Conservation (phyloP, 306 rosid genomes). For the Prunus campanulata region DNA sequence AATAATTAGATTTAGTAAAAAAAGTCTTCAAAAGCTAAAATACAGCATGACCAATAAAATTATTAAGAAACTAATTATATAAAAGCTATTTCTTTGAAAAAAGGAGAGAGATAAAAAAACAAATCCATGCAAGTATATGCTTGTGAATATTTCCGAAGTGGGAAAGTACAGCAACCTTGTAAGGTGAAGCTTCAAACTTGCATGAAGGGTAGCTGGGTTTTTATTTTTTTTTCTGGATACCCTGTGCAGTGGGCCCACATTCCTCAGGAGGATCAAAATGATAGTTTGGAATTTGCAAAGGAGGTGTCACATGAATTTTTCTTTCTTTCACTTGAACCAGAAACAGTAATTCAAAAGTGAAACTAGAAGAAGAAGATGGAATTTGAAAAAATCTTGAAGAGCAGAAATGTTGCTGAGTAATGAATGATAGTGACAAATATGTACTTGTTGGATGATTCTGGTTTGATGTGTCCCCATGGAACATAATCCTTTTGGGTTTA, state of each 20-base stretch:
- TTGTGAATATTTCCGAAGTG: not conserved
- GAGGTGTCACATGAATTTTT: not conserved
- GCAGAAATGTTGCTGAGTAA: not conserved
- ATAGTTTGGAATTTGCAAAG: not conserved
- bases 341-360: not conserved
- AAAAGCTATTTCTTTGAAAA: no score
- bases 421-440: constrained; percentile 4
- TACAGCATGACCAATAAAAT: not conserved
- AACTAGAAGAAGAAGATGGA: not conserved
- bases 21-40: no score
- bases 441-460: not conserved
- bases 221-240: no score
- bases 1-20: not conserved
- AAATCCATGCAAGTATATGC: no score
- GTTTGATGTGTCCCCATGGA: not conserved
- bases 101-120: no score
- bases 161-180: not conserved
- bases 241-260: not conserved
- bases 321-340: not conserved
- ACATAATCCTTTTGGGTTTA: constrained; percentile 1
- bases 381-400: not conserved
- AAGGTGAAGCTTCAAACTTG: not conserved
- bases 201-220: not conserved
- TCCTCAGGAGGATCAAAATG: not conserved
- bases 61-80: not conserved